phyloP scores from a whole-genome alignment of 2,329 filamentous ascomycete species.

The Exophiala bonariae region DNA sequence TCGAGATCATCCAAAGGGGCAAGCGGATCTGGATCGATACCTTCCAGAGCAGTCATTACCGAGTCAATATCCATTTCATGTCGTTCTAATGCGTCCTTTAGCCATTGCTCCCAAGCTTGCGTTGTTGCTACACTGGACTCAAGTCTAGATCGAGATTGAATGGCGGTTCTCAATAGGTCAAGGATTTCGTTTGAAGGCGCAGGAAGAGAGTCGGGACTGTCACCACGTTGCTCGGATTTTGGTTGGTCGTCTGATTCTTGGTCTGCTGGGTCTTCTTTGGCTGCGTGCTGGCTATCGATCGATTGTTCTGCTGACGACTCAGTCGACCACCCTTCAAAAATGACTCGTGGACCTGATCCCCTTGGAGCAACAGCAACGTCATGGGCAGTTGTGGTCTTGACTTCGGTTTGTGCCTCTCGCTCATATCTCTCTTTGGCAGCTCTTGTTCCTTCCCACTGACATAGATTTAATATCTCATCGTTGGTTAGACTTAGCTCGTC shows the following conservation, averaged over 20 bases:
- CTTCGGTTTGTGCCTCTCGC: constrained; percentile 58
- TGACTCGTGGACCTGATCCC: constrained; percentile 16
- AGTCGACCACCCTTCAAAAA: constrained; percentile 10
- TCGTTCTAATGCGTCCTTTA: constrained; percentile 55
- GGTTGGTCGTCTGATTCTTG: constrained; percentile 41
- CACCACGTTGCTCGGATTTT: constrained; percentile 1
- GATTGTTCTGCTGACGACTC: neutral
- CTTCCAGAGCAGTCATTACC: constrained; percentile 12
- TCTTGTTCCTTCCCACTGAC: constrained; percentile 58
- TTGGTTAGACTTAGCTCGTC: constrained; percentile 60
- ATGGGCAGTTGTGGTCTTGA: constrained; percentile 62
- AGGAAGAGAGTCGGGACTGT: neutral
- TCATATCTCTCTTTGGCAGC: constrained; percentile 48
- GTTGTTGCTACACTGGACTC: constrained; percentile 10
- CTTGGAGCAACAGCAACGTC: constrained; percentile 42
- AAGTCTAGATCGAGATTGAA: constrained; percentile 10
- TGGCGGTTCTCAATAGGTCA: constrained; percentile 11
- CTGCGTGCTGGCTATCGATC: constrained; percentile 4
- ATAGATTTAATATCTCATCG: constrained; percentile 61
- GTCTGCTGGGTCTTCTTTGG: constrained; percentile 1
- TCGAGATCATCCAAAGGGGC: neutral
- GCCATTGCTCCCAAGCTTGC: constrained; percentile 54
- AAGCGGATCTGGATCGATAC: constrained; percentile 7
- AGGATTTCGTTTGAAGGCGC: constrained; percentile 8
- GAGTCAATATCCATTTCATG: constrained; percentile 21